Conservation (phyloP, 495 filamentous ascomycete species). For the Bacidia rubella region DNA sequence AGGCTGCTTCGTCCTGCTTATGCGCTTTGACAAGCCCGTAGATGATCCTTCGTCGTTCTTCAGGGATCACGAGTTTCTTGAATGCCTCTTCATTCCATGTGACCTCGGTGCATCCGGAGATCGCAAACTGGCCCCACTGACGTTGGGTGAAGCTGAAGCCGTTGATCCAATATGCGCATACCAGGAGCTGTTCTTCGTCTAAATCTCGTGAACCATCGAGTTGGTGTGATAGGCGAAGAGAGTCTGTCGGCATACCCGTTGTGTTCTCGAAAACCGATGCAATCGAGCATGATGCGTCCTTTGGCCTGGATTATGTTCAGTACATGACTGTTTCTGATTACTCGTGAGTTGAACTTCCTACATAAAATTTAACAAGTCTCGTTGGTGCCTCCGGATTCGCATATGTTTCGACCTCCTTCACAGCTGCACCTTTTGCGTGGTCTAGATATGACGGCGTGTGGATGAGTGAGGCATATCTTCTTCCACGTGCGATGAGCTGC, state of each 20-base stretch:
- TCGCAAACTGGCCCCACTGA: constrained; percentile 10
- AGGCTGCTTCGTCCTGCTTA: neutral
- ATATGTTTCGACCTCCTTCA: neutral
- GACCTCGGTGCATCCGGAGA: constrained; percentile 8
- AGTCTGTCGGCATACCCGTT: neutral
- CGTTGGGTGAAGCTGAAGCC: constrained; percentile 10
- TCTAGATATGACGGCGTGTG: neutral
- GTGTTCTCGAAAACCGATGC: neutral
- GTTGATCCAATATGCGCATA: constrained; percentile 6
- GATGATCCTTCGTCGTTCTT: neutral
- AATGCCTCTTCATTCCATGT: neutral
- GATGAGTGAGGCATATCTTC: neutral
- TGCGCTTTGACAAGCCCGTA: constrained; percentile 7
- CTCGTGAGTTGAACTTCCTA: neutral
- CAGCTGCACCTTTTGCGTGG: neutral
- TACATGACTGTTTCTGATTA: neutral
- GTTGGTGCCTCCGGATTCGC: neutral
- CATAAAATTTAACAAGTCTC: neutral
- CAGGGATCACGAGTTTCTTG: neutral
- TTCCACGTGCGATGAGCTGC: neutral
- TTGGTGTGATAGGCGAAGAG: constrained; percentile 9
- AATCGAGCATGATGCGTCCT: neutral
- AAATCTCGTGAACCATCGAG: constrained; percentile 6
- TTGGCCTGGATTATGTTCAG: neutral
- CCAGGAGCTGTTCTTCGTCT: constrained; percentile 8